Base-by-base conservation (phyloP, 2,329 filamentous ascomycete genomes). In the Iodosphaeria phyllophila region DNA sequence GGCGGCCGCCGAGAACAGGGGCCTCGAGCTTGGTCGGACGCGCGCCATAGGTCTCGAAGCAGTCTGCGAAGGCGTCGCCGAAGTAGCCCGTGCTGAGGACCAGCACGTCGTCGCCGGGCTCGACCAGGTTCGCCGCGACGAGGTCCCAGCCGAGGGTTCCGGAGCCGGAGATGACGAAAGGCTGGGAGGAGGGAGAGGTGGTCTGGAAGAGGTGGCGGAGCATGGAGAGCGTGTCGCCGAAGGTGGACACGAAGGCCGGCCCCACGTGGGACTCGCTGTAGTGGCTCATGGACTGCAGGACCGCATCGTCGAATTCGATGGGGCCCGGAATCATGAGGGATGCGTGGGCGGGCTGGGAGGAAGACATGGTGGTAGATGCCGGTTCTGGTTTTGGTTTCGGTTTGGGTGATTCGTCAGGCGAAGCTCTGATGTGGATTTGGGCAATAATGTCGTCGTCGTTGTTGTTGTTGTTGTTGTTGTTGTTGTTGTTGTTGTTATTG, bases 61-160 rank as follows among this genome's bases (percentile, higher is more conserved):
- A 93, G 53, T 92, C 75, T 36, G 80, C 79, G 46, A 98, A 93
- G 30, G 75, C 83, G 49, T 95, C 84, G 37, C 78, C 84, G 46
- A 98, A 98, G 65, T 98, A 98, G 36, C 89, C 89, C 20, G 82
- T 91, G 58, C 92, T 84, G 11, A 98, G 68, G 27, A 98, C 84
- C 20, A 98, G 65, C 13, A 78, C 89, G 30, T 92, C 69, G 44
- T 98, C 89, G 31, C 79, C 84, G 25, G 73, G 65, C 57, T 98
- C 86, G 32, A 80, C 64, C 33, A 98, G 57, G 58, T 95, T 98
- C 39, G 83, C 75, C n/a, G 83, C 76, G 22, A 95, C 83, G 30
- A 95, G 58, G 47, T 98, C 89, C 89, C 89, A 98, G 32, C 89
- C 89, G 6, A 98, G 64, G 12, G 89, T 98, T 29, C 89, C 89